Conservation (phyloP, 2,329 filamentous ascomycete genomes). For the Fusarium setosum region DNA sequence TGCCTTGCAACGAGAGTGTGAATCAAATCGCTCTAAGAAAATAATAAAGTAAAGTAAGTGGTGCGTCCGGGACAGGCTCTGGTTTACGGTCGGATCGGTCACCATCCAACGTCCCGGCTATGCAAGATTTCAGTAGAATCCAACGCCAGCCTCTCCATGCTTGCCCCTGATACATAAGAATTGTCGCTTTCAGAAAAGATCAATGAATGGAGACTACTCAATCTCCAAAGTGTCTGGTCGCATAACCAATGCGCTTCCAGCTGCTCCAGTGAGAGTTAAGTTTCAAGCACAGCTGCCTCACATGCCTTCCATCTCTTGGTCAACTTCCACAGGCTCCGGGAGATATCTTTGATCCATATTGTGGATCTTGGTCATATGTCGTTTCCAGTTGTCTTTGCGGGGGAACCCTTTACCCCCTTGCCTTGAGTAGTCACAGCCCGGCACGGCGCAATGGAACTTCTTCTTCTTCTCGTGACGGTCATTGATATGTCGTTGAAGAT, state of each 20-base stretch:
- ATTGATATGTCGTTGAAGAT: conserved; percentile 71
- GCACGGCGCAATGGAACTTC: conserved; percentile 68
- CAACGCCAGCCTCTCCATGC: conserved; percentile 12
- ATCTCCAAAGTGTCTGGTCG: background rate
- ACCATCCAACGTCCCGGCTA: background rate
- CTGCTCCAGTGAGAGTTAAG: too few relatives aligned
- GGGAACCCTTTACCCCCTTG: conserved; percentile 69
- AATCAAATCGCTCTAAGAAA: conserved; percentile 32
- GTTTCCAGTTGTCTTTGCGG: conserved; percentile 71
- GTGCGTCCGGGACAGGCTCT: background rate
- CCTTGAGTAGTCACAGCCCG: conserved; percentile 66
- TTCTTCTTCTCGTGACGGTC: conserved; percentile 70
- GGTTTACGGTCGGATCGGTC: background rate
- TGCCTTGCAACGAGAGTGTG: conserved; percentile 35
- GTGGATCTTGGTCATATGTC: conserved; percentile 72
- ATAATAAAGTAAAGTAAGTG: conserved; percentile 8
- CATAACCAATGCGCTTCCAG: background rate
- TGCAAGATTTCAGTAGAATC: background rate
- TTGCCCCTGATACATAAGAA: background rate
- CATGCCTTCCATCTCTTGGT: conserved; percentile 46
- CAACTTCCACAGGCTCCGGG: conserved; percentile 56
- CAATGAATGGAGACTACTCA: background rate
- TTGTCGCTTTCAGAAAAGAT: conserved; percentile 12
- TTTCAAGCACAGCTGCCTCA: conserved; percentile 4
- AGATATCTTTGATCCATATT: conserved; percentile 53